These are phyloP conservation scores for Schwanniomyces occidentalis DNA, from an alignment of 805 yeast genomes.

Conservation along the genomic window DNA sequence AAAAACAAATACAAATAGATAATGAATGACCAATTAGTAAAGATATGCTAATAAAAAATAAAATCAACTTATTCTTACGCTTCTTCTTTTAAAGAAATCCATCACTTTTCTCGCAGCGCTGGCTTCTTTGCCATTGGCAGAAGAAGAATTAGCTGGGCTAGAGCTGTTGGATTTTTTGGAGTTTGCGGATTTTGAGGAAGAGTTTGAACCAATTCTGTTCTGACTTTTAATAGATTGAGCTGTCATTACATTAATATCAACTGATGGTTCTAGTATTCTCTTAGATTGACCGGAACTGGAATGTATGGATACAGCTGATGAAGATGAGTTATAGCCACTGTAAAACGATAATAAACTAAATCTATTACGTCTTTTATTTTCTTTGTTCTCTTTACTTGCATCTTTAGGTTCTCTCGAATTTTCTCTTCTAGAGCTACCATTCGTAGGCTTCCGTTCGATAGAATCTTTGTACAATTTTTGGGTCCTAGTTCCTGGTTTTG, in stretches of 20 bases:
- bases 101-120: constrained; percentile 77
- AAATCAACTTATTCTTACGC: constrained; percentile 28
- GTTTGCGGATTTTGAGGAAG: constrained; percentile 22
- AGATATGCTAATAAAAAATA: too few relatives aligned
- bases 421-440: too few relatives aligned
- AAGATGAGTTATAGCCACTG: constrained; percentile 30
- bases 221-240: constrained; percentile 15
- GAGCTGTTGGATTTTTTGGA: constrained; percentile 27
- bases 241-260: constrained; percentile 23
- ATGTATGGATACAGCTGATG: constrained; percentile 9
- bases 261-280: constrained; percentile 35
- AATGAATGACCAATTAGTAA: too few relatives aligned
- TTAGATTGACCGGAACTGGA: constrained; percentile 13
- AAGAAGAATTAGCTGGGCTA: constrained; percentile 17
- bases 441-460: too few relatives aligned
- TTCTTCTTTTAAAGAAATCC: constrained; percentile 74
- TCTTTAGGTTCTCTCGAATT: too few relatives aligned
- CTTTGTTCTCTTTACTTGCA: constrained; percentile 24
- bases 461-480: too few relatives aligned
- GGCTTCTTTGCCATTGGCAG: constrained; percentile 50
- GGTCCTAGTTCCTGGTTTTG: too few relatives aligned
- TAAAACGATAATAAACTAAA: constrained; percentile 46
- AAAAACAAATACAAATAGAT: too few relatives aligned
- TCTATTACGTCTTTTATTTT: constrained; percentile 39
- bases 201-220: constrained; percentile 26